These are phyloP conservation scores for Fusarium sp. DNA, from an alignment of 2,329 filamentous ascomycete species.

Conservation along the genomic window DNA sequence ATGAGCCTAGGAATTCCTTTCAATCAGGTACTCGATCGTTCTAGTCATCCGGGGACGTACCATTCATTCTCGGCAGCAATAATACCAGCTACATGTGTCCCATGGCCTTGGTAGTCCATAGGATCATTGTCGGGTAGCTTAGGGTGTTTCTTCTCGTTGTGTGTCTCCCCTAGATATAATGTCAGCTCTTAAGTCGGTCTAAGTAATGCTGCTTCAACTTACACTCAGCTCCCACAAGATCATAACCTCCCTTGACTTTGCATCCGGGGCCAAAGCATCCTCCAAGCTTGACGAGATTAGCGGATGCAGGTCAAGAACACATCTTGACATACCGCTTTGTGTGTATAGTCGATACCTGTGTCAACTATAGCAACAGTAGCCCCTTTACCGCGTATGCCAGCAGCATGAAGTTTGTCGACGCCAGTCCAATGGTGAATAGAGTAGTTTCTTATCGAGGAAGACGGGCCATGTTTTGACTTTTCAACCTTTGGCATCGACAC, in stretches of 20 bases:
- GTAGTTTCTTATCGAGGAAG: constrained; percentile 44
- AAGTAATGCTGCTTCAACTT: constrained; percentile 7
- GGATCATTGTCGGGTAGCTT: constrained; percentile 52
- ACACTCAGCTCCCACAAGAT: constrained; percentile 52
- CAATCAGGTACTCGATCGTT: not conserved
- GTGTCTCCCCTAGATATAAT: constrained; percentile 44
- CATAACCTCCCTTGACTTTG: constrained; percentile 54
- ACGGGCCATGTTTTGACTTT: constrained; percentile 22
- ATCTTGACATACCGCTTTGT: constrained; percentile 48
- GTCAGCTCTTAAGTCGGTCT: constrained; percentile 13
- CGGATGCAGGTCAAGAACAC: not conserved
- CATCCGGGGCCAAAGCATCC: constrained; percentile 55
- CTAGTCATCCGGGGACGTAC: constrained; percentile 20
- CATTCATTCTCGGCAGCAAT: constrained; percentile 58
- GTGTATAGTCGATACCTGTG: constrained; percentile 55
- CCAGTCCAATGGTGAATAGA: constrained; percentile 54
- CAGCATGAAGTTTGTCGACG: constrained; percentile 52
- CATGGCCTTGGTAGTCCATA: constrained; percentile 51
- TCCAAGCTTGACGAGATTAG: constrained; percentile 47
- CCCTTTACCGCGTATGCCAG: constrained; percentile 53
- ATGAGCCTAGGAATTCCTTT: constrained; percentile 50
- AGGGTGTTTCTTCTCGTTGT: constrained; percentile 46
- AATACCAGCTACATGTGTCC: constrained; percentile 60
- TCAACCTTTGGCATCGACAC: constrained; percentile 40
- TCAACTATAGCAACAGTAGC: constrained; percentile 55